Conservation (phyloP, 495 filamentous ascomycete genomes). For the Durotheca rogersii region DNA sequence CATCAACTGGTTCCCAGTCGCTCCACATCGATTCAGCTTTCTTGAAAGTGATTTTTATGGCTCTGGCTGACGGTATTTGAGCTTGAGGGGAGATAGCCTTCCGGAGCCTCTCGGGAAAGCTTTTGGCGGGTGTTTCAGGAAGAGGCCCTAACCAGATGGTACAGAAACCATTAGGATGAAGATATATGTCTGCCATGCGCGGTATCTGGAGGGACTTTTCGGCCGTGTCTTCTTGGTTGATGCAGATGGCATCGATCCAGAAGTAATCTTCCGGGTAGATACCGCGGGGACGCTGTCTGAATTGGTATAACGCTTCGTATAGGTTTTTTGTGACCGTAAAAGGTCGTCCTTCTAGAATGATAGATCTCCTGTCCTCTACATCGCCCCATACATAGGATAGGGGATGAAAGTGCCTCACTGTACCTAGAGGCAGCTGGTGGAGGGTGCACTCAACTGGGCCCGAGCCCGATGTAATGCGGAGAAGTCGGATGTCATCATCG, state of each 20-base stretch:
- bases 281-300: conserved; percentile 12
- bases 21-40: conserved; percentile 11
- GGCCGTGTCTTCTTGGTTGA: conserved; percentile 15
- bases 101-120: neutral
- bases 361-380: neutral
- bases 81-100: neutral
- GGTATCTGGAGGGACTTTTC: conserved; percentile 17
- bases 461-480: conserved; percentile 18
- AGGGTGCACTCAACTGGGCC: conserved; percentile 16
- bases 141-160: conserved; percentile 19
- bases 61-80: neutral
- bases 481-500: conserved; percentile 14
- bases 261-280: conserved; percentile 15
- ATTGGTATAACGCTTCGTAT: conserved; percentile 9
- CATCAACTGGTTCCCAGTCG: conserved; percentile 17
- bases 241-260: conserved; percentile 27
- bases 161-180: neutral
- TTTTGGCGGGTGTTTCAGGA: neutral
- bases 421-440: conserved; percentile 15
- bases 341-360: conserved; percentile 16
- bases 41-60: conserved; percentile 6
- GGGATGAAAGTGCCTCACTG: conserved; percentile 3
- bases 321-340: conserved; percentile 17
- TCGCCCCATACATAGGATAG: conserved; percentile 34
- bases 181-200: conserved; percentile 29